Evolutionary conservation across 2,329 filamentous ascomycete species (phyloP), one percentile per base, ranked within the genome.

Genomic region (Fusarium robinianum): DNA sequence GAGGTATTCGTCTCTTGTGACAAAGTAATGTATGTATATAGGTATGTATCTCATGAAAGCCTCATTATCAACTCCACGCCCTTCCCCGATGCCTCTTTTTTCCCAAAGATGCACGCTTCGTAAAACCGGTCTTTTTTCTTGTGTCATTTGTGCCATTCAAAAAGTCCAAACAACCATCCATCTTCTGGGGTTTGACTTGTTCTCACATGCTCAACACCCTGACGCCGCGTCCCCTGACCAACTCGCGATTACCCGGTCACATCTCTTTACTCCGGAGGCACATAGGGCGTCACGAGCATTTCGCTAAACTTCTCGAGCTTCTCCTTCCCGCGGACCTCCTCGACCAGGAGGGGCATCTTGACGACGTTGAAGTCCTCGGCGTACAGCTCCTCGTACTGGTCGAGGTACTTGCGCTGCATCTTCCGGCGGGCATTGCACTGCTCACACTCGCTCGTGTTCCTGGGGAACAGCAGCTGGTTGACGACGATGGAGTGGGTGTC

Each of bases 351-450:
- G 24, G 94, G 94, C 91, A 99, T 97, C 78, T 92, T 92, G 58
- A 99, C 92, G 25, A 99, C 91, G 67, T 99, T 96, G 75, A 99
- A 99, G 49, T 72, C 70, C 70, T 99, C 94, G 65, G 96, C 91
- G 67, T 99, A 99, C 46, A 99, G 74, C 75, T 99, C 94, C 72
- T 95, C 91, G 63, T 97, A 97, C 77, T 99, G 92, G 66, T 97
- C 91, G 29, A 99, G 79, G 67, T 99, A 99, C 76, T 99, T 99
- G 78, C 90, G 94, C 78, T 99, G 94, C 94, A 99, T 99, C 77
- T 95, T 95, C 64, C 91, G 79, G 55, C 94, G 78, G 31, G 94
- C 88, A 66, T 90, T 95, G 72, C 94, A 99, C 76, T 99, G 94
- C 52, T 96, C 90, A 71, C 94, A 99, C 23, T 83, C 80, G 65